Percentiles rank a stretch among this genome's conserved stretches.
These are phyloP conservation scores for Phytophthora citrophthora DNA, from an alignment of 352 stramenopile genomes.

Conservation along the genomic window DNA sequence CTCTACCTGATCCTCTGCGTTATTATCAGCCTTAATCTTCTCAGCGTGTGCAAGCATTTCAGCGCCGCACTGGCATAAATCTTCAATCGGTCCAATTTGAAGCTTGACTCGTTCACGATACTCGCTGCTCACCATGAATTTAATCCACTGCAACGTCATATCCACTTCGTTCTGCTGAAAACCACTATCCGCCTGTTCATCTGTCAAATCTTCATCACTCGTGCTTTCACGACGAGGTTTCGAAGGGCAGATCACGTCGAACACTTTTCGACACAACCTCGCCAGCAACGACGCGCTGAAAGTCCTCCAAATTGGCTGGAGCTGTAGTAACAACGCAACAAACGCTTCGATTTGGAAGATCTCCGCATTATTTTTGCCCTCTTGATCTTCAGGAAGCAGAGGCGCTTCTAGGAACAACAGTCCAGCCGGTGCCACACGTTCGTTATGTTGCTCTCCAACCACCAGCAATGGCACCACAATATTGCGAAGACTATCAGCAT, in stretches of 20 bases:
- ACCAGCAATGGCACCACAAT: slow-evolving; percentile 72
- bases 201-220: slow-evolving; percentile 7
- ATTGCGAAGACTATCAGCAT: slow-evolving; percentile 62
- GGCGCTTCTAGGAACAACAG: slow-evolving; percentile 46
- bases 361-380: slow-evolving; percentile 6
- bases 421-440: slow-evolving; percentile 49
- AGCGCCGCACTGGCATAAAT: slow-evolving; percentile 65
- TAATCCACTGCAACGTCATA: slow-evolving; percentile 60
- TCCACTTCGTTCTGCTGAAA: slow-evolving; percentile 37
- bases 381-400: slow-evolving; percentile 2
- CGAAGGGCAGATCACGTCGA: slow-evolving; percentile 22
- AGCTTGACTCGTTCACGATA: slow-evolving; percentile 74
- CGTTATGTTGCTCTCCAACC: slow-evolving; percentile 57
- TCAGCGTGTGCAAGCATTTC: slow-evolving; percentile 55
- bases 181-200: background rate
- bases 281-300: slow-evolving; percentile 65
- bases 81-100: slow-evolving; percentile 58
- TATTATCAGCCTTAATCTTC: slow-evolving; percentile 27
- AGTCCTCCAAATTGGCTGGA: slow-evolving; percentile 56
- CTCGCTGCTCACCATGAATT: slow-evolving; percentile 67
- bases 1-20: slow-evolving; percentile 2
- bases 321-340: slow-evolving; percentile 48
- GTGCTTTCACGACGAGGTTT: slow-evolving; percentile 13
- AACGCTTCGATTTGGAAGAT: slow-evolving; percentile 42
- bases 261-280: slow-evolving; percentile 56